Evolutionary conservation across 345 rosid species (phyloP), one percentile per base, ranked within the genome.

Genomic region (Populus simonii): DNA sequence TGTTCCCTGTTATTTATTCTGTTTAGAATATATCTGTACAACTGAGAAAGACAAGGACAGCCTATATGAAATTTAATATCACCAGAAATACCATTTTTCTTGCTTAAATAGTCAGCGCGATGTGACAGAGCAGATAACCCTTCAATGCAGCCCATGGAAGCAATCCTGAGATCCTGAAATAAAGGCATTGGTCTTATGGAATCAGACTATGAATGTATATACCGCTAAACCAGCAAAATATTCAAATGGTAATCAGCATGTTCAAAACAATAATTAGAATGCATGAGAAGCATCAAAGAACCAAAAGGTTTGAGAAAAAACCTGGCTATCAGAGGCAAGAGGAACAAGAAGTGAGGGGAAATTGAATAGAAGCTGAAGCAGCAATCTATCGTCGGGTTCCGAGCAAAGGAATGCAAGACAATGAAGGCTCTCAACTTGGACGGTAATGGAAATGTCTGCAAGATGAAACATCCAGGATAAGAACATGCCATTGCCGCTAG

Each of bases 111-210:
- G 84, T 93, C 93, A 62, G 86, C 84, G 57, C 82, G 90, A 67
- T 86, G 77, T 73, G 90, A 86, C 70, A 93, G 74, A 41, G 85
- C 77, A 80, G 73, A 82, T 66, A 92, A 80, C 69, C 83, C 89
- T 84, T 93, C 98, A 73, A 92, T 75, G 85, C 98, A 96, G 71
- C 84, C 84, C 93, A 93, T 92, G 57, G 96, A 94, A 81, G 96
- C 90, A 73, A 74, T 59, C 78, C 89, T 91, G 39, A 87, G 47
- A 74, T 85, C 97, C 99, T 96, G 89, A 75, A 84, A 79, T 4
- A 82, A 25, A 75, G 76, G 75, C 6, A 36, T 68, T 61, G 53
- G 9, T 25, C 7, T 4, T 2, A 43, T 39, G 49, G 53, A 72
- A 65, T 69, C 57, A 74, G 45, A 80, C 51, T 18, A 71, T 18